Conservation (phyloP, 108 stramenopile genomes). For the Pseudonitzschia multiseries region DNA sequence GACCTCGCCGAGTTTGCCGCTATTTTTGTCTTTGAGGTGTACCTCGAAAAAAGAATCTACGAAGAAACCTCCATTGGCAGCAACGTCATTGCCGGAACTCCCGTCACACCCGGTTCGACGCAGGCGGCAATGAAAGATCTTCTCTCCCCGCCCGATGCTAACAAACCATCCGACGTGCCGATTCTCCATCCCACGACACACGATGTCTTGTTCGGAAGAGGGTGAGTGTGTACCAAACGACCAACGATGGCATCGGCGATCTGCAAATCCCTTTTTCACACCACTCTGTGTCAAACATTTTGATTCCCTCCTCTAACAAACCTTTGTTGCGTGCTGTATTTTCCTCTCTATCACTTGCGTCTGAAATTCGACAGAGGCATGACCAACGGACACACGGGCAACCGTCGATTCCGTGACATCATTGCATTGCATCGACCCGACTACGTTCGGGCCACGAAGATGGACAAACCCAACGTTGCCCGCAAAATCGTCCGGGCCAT, state of each 20-base stretch:
- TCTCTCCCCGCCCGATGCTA: conserved; percentile 13
- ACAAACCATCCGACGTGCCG: conserved; percentile 34
- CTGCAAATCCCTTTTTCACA: neutral
- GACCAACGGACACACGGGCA: conserved; percentile 79
- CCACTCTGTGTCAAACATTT: neutral
- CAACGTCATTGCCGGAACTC: neutral
- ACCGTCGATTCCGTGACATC: conserved; percentile 74
- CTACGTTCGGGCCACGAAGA: conserved; percentile 66
- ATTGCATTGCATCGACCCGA: conserved; percentile 72
- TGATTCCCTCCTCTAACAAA: neutral
- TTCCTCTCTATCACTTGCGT: neutral
- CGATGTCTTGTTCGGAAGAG: conserved; percentile 37
- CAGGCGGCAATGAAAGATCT: conserved; percentile 21
- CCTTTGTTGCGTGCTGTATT: conserved; percentile 43
- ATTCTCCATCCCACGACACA: conserved; percentile 27
- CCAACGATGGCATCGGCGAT: neutral
- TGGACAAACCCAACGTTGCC: conserved; percentile 80
- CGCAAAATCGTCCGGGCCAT: conserved; percentile 70
- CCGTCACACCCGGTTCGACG: conserved; percentile 13
- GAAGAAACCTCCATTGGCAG: neutral
- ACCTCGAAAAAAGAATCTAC: conserved; percentile 47
- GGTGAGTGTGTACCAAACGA: conserved; percentile 1
- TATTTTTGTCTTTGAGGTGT: conserved; percentile 51
- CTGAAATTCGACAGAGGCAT: conserved; percentile 49
- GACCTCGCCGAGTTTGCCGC: conserved; percentile 42